Percentiles rank a stretch among this genome's conserved stretches.
phyloP scores from a whole-genome alignment of 2,329 filamentous ascomycete species.

The Aspergillus persii region DNA sequence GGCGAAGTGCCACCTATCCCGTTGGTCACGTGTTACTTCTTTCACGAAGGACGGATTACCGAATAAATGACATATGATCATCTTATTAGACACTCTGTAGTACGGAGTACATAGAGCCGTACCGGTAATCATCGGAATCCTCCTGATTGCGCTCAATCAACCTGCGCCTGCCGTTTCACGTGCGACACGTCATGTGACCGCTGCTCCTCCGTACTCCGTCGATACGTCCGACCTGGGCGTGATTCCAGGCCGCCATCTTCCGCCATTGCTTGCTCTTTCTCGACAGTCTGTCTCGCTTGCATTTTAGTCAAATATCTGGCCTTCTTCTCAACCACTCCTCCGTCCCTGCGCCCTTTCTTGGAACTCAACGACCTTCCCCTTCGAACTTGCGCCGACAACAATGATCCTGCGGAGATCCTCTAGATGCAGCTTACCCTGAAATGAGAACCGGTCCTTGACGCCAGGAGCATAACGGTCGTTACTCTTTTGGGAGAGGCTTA shows the following conservation, averaged over 20 bases:
- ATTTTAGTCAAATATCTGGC: background rate
- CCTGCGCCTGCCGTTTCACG: no score
- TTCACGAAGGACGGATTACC: background rate
- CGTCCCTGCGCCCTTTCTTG: background rate
- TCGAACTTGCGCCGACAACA: slow-evolving; percentile 8
- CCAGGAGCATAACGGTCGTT: slow-evolving; percentile 21
- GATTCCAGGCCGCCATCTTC: slow-evolving; percentile 17
- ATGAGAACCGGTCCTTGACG: slow-evolving; percentile 19
- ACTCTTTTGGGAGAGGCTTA: slow-evolving; percentile 13
- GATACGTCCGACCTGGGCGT: no score
- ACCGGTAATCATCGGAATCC: no score
- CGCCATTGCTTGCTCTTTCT: background rate
- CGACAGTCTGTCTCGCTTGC: background rate
- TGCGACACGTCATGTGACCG: slow-evolving; percentile 19
- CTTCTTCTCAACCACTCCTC: no score
- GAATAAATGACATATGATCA: no score
- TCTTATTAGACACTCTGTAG: no score
- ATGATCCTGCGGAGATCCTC: slow-evolving; percentile 17
- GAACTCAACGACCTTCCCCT: background rate
- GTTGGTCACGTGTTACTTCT: slow-evolving; percentile 9
- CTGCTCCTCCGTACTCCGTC: slow-evolving; percentile 3
- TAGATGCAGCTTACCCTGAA: slow-evolving; percentile 21
- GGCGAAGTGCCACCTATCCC: slow-evolving; percentile 18
- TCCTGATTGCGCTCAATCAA: no score
- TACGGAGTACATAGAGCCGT: no score